These are phyloP conservation scores for Magnaporthiopsis rhizophila DNA, from an alignment of 2,329 filamentous ascomycete genomes.

Conservation along the genomic window DNA sequence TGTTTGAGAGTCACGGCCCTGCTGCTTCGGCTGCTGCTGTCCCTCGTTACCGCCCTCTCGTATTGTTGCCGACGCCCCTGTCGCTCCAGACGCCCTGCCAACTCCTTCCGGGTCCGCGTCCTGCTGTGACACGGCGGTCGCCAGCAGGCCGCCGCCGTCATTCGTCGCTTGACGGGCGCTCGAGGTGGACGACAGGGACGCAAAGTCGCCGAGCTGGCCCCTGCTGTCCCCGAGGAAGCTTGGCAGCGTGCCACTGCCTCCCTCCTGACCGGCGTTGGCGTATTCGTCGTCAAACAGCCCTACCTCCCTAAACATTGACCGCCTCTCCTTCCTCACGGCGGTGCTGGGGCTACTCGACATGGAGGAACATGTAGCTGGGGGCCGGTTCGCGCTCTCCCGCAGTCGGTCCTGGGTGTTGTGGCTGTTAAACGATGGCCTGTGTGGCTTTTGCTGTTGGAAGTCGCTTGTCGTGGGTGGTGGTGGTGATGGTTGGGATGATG, in stretches of 20 bases:
- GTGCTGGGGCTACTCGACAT: slow-evolving; percentile 12
- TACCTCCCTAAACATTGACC: slow-evolving; percentile 44
- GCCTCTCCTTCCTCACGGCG: slow-evolving; percentile 41
- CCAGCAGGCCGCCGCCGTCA: neutral
- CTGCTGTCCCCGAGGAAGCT: neutral
- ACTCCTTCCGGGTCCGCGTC: neutral
- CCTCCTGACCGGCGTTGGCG: slow-evolving; percentile 15
- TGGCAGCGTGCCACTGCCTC: slow-evolving; percentile 14
- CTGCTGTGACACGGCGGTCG: neutral
- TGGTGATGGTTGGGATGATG: neutral
- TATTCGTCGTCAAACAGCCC: slow-evolving; percentile 31
- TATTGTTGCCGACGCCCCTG: neutral
- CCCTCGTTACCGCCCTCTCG: neutral
- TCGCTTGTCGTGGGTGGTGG: neutral
- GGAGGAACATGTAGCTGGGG: slow-evolving; percentile 27
- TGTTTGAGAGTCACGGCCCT: too few relatives aligned
- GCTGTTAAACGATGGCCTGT: slow-evolving; percentile 42
- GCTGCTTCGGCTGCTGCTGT: slow-evolving; percentile 5
- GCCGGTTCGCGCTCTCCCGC: slow-evolving; percentile 35
- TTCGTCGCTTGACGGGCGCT: neutral
- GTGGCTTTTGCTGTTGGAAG: slow-evolving; percentile 1
- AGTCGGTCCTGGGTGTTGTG: slow-evolving; percentile 42
- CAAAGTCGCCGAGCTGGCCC: neutral
- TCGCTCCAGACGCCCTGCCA: neutral
- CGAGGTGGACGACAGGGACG: neutral